A percentile compares a stretch with the other conserved stretches of the same genome.
Evolutionary conservation across 1,139 yeast genomes (phyloP).

Genomic region (Geotrichum macrosporum): DNA sequence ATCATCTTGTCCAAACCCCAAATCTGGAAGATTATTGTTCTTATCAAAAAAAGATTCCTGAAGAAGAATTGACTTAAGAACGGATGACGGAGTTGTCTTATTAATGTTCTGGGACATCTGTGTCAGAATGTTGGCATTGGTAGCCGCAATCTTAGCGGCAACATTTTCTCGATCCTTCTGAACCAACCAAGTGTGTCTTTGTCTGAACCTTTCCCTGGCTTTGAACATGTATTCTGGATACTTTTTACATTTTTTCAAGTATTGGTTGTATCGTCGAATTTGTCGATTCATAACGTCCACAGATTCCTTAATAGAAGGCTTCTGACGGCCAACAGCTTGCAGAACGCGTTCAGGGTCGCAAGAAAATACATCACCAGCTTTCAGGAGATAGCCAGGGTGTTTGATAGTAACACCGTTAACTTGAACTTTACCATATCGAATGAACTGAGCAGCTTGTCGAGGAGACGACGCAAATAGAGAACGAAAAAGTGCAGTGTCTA

Average conservation of each 20-base stretch:
- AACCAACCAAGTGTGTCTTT: constrained; percentile 44
- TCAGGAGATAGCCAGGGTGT: constrained; percentile 74
- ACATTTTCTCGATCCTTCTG: constrained; percentile 28
- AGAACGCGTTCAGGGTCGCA: constrained; percentile 85
- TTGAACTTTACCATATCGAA: constrained; percentile 72
- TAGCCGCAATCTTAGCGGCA: constrained; percentile 26
- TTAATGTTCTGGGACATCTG: constrained; percentile 37
- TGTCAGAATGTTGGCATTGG: constrained; percentile 36
- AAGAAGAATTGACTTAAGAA: constrained; percentile 42
- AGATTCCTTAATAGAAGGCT: constrained; percentile 69
- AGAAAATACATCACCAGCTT: constrained; percentile 81
- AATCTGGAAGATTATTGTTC: constrained; percentile 28
- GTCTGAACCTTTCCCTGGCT: constrained; percentile 41
- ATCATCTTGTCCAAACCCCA: constrained; percentile 25
- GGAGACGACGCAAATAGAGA: constrained; percentile 90
- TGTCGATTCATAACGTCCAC: constrained; percentile 66
- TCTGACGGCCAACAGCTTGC: constrained; percentile 75
- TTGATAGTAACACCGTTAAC: constrained; percentile 76
- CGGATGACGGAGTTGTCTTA: constrained; percentile 35
- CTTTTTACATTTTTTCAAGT: constrained; percentile 53
- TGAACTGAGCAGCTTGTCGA: constrained; percentile 89
- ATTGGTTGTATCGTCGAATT: constrained; percentile 69
- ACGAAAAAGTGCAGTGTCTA: constrained; percentile 86
- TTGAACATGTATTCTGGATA: constrained; percentile 60
- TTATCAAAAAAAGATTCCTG: constrained; percentile 39